Evolutionary conservation across 2,329 filamentous ascomycete genomes (phyloP).

Genomic region (Hypocrella siamensis): DNA sequence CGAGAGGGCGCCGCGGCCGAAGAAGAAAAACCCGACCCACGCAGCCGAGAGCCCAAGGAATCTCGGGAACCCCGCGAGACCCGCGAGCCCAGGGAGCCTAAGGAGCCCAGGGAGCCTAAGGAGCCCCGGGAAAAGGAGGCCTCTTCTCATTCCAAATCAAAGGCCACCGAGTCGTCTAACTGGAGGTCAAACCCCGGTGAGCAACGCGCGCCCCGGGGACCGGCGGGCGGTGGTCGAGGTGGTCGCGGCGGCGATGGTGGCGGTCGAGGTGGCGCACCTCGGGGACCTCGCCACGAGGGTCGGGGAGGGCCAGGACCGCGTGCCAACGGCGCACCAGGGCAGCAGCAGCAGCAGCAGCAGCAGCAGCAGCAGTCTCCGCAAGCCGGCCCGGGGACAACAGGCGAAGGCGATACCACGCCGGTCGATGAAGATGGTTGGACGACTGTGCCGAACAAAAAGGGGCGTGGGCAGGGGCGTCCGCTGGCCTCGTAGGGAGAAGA

Average conservation of each 20-base stretch:
- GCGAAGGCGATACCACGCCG: slow-evolving; percentile 14
- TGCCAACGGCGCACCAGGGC: slow-evolving; percentile 30
- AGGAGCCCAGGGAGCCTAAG: slow-evolving; percentile 26
- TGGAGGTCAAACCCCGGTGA: slow-evolving; percentile 41
- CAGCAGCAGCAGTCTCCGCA: too few relatives aligned
- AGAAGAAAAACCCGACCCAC: slow-evolving; percentile 30
- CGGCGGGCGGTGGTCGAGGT: slow-evolving; percentile 24
- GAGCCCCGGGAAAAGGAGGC: too few relatives aligned
- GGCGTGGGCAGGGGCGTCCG: slow-evolving; percentile 18
- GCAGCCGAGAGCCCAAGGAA: slow-evolving; percentile 21
- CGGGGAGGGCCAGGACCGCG: slow-evolving; percentile 25
- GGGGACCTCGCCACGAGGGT: slow-evolving; percentile 27
- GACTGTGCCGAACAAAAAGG: slow-evolving; percentile 29
- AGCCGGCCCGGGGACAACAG: slow-evolving; percentile 16
- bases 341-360: too few relatives aligned
- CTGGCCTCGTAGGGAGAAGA: slow-evolving; percentile 9
- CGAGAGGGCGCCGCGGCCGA: slow-evolving; percentile 23
- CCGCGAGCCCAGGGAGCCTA: too few relatives aligned
- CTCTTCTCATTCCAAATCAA: slow-evolving; percentile 38
- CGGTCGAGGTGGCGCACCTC: slow-evolving; percentile 13
- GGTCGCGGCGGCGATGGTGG: too few relatives aligned
- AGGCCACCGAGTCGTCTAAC: slow-evolving; percentile 40
- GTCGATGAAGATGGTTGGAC: slow-evolving; percentile 50
- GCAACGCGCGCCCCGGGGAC: slow-evolving; percentile 27
- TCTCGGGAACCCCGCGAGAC: too few relatives aligned